Percentiles rank a stretch among this genome's conserved stretches.
Evolutionary conservation across 2,329 filamentous ascomycete genomes (phyloP).

Genomic region (Fusarium agapanthi): DNA sequence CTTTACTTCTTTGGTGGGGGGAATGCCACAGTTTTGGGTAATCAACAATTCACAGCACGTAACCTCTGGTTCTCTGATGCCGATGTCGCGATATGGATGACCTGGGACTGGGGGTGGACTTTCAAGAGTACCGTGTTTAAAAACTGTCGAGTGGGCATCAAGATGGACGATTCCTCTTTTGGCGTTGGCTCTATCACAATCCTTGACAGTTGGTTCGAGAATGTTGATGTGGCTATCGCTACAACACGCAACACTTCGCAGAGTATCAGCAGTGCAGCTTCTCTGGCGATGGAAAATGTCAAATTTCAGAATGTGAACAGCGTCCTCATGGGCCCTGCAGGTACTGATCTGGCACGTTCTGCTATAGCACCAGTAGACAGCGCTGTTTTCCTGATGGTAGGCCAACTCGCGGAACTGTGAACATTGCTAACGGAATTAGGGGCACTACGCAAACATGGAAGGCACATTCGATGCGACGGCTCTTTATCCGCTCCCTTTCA

Average conservation of each 20-base stretch:
- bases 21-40: constrained; percentile 66
- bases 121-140: constrained; percentile 73
- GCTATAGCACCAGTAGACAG: constrained; percentile 7
- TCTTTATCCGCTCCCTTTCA: constrained; percentile 27
- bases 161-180: constrained; percentile 64
- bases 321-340: constrained; percentile 32
- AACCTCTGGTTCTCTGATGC: constrained; percentile 73
- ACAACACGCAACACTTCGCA: constrained; percentile 59
- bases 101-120: constrained; percentile 82
- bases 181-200: constrained; percentile 79
- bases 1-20: constrained; percentile 75
- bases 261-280: constrained; percentile 50
- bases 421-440: constrained; percentile 32
- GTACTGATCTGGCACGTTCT: constrained; percentile 27
- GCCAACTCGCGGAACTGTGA: background rate
- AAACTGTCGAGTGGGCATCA: constrained; percentile 71
- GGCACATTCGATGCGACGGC: constrained; percentile 37
- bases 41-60: constrained; percentile 76
- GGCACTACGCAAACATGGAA: constrained; percentile 36
- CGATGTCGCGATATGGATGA: constrained; percentile 73
- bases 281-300: constrained; percentile 59
- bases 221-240: constrained; percentile 73
- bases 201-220: constrained; percentile 75
- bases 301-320: constrained; percentile 49
- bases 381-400: constrained; percentile 42